Evolutionary conservation across 83 land plant genomes (phyloP).

Genomic region (Picea engelmannii): DNA sequence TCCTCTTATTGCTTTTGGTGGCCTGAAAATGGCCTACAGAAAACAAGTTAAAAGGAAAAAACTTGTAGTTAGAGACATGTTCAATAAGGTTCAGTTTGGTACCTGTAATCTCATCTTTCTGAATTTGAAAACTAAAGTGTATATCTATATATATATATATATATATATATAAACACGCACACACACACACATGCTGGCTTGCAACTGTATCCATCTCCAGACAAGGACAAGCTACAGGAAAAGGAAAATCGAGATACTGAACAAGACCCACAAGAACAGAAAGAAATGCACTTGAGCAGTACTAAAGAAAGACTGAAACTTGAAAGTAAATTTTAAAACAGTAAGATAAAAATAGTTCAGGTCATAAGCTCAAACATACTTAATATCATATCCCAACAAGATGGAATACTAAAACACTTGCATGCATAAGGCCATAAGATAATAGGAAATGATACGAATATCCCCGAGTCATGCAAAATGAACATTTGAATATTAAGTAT

Average conservation of each 20-base stretch:
- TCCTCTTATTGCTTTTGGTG: conserved; percentile 70
- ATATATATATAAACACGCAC: too few species aligned
- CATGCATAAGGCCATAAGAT: neutral
- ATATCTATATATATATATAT: too few species aligned
- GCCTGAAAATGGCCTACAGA: conserved; percentile 62
- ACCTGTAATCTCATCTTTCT: neutral
- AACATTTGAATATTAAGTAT: neutral
- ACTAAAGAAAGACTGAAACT: too few species aligned
- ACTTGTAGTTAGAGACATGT: neutral
- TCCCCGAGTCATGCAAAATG: neutral
- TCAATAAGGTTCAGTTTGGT: conserved; percentile 5
- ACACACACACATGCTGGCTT: neutral
- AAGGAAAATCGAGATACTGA: neutral
- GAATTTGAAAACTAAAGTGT: too few species aligned
- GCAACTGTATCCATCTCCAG: neutral
- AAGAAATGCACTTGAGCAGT: too few species aligned
- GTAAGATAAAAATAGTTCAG: too few species aligned
- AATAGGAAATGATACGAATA: neutral
- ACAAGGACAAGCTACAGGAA: neutral
- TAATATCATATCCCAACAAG: too few species aligned
- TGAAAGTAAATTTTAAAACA: too few species aligned
- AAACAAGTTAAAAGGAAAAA: conserved; percentile 1
- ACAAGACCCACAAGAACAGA: too few species aligned
- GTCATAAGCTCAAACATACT: too few species aligned
- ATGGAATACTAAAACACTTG: neutral